Evolutionary conservation across 164 flowering plant genomes (phyloP), one percentile per base, ranked within the genome.

Genomic region (Protea cynaroides): DNA sequence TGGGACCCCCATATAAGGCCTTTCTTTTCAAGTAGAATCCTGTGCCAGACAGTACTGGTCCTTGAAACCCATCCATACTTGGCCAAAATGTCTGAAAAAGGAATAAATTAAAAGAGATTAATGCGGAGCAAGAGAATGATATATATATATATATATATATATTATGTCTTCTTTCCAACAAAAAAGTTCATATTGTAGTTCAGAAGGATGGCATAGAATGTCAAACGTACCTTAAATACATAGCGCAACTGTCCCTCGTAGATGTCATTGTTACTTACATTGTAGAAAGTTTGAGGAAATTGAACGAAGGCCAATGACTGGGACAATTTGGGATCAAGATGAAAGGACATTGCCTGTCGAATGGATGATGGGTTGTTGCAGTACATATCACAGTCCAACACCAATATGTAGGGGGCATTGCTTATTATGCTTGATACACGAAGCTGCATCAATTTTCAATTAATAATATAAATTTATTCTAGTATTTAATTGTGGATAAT

Each of bases 311-410:
- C 78, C 1, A 80, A 36, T 0, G 68, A 25, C 0, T 69, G 23
- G 9, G 75, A 65, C 25, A 63, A 19, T 17, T 67, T 63, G 1
- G 75, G 72, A 34, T 79, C 82, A 38, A 76, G 69, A 47, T 69
- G 72, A 61, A 76, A 76, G 54, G 80, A 79, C 78, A 76, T 67
- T 15, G 80, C 76, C 53, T 68, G 72, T 3, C 61, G 65, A 22
- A 75, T 73, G 0, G 83, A 69, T 18, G 47, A 24, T 2, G 80
- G 82, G 44, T 79, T 80, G 25, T 74, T 72, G 67, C 74, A 76
- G 44, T 76, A 67, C 83, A 79, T 79, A 61, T 79, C 83, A 55
- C 83, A 79, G 21, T 79, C 80, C 25, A 79, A 38, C 50, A 69
- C 64, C 29, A 76, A 15, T 44, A 72, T 36, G 56, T 63, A 68